Conservation (phyloP, 805 yeast genomes). For the Kluyveromyces lactis region DNA sequence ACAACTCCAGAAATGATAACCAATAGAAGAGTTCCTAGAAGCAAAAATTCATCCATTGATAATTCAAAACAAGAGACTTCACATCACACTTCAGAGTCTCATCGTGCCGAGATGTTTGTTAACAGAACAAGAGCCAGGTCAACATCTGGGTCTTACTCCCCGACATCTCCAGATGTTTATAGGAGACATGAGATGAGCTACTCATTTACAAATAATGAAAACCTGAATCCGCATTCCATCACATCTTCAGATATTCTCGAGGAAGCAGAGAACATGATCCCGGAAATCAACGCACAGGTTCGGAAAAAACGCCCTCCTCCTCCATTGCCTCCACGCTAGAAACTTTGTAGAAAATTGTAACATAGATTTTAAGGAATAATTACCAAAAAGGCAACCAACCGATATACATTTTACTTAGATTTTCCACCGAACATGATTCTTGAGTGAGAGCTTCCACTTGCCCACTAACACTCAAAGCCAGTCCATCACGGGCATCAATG, state of each 20-base stretch:
- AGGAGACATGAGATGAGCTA: not conserved
- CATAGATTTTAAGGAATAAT: not conserved
- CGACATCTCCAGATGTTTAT: conserved; percentile 6
- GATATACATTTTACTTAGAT: conserved; percentile 76
- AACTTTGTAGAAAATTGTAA: not conserved
- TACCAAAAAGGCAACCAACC: conserved; percentile 85
- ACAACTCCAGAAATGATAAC: conserved; percentile 24
- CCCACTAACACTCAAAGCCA: conserved; percentile 84
- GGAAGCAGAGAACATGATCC: not conserved
- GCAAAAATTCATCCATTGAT: conserved; percentile 2
- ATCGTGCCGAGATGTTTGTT: conserved; percentile 23
- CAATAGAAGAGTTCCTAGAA: conserved; percentile 25
- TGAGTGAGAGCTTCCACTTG: conserved; percentile 86
- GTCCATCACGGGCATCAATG: conserved; percentile 67
- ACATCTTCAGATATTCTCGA: not conserved
- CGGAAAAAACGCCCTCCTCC: conserved; percentile 1
- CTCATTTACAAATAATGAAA: not conserved
- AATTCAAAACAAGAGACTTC: not conserved
- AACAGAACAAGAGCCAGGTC: conserved; percentile 17
- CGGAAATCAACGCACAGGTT: too few species aligned
- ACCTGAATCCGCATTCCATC: not conserved
- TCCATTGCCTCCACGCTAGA: conserved; percentile 1
- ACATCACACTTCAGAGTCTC: not conserved
- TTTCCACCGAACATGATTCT: conserved; percentile 65
- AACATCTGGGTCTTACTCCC: conserved; percentile 7